These are phyloP conservation scores for Beauveria australis DNA, from an alignment of 2,329 filamentous ascomycete genomes.

Conservation along the genomic window DNA sequence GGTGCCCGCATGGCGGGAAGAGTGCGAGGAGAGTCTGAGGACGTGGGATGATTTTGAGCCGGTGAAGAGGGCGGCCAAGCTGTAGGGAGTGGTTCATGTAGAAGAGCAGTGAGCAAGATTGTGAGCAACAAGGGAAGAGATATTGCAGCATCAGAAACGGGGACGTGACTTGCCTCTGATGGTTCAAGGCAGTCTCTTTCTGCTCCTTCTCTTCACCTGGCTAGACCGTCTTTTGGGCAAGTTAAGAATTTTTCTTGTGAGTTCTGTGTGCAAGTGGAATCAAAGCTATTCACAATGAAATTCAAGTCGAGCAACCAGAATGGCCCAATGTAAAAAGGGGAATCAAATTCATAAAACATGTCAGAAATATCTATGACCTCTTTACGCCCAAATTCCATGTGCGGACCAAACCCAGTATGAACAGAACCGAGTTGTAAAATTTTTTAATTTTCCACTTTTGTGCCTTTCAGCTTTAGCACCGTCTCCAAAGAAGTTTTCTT, in stretches of 20 bases:
- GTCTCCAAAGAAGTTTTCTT: not conserved
- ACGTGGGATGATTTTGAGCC: slow-evolving; percentile 7
- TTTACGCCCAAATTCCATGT: slow-evolving; percentile 10
- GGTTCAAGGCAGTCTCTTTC: too few relatives aligned
- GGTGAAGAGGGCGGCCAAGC: not conserved
- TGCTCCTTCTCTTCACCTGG: too few relatives aligned
- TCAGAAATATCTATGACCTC: slow-evolving; percentile 11
- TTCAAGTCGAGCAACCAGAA: not conserved
- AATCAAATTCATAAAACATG: slow-evolving; percentile 12
- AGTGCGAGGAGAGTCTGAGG: not conserved
- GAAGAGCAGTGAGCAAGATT: too few relatives aligned
- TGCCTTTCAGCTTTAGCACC: not conserved
- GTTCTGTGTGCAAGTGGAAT: too few relatives aligned
- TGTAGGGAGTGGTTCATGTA: not conserved
- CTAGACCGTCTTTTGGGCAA: too few relatives aligned
- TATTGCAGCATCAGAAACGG: too few relatives aligned
- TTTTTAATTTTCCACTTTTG: not conserved
- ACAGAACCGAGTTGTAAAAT: not conserved
- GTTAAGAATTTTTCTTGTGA: too few relatives aligned
- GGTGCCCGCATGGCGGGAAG: not conserved
- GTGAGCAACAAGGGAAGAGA: too few relatives aligned
- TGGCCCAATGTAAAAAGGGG: slow-evolving; percentile 11
- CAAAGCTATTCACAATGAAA: too few relatives aligned
- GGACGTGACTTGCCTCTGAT: too few relatives aligned
- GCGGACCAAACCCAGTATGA: slow-evolving; percentile 5